Evolutionary conservation across 2,329 filamentous ascomycete genomes (phyloP).

Genomic region (Albifimbria verrucaria): DNA sequence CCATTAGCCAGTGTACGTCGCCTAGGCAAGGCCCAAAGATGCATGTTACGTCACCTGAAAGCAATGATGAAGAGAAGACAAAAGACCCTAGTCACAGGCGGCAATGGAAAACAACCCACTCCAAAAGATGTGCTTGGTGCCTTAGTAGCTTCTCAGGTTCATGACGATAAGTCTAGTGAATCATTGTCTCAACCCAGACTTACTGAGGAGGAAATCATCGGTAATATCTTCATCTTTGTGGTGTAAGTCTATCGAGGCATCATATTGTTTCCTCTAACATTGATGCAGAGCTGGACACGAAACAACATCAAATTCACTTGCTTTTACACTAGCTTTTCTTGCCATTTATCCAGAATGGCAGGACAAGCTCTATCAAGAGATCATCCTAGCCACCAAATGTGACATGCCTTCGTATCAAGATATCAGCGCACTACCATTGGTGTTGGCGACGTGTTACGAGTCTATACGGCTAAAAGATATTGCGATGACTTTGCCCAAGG

Average conservation of each 20-base stretch:
- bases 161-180: neutral
- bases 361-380: neutral
- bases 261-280: neutral
- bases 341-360: neutral
- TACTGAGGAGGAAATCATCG: neutral
- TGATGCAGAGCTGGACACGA: neutral
- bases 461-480: neutral
- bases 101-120: neutral
- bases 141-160: neutral
- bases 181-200: neutral
- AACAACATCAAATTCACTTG: neutral
- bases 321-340: neutral
- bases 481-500: neutral
- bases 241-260: neutral
- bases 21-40: neutral
- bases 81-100: neutral
- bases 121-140: neutral
- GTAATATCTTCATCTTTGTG: conserved; percentile 1
- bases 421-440: neutral
- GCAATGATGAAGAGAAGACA: neutral
- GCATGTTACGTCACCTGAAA: neutral
- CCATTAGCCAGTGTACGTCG: neutral
- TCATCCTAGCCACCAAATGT: neutral
- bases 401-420: neutral
- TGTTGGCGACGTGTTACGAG: neutral